Percentiles rank a stretch among this genome's conserved stretches.
Evolutionary conservation across 2,329 filamentous ascomycete genomes (phyloP).

Genomic region (Pezizomycotina sp.): DNA sequence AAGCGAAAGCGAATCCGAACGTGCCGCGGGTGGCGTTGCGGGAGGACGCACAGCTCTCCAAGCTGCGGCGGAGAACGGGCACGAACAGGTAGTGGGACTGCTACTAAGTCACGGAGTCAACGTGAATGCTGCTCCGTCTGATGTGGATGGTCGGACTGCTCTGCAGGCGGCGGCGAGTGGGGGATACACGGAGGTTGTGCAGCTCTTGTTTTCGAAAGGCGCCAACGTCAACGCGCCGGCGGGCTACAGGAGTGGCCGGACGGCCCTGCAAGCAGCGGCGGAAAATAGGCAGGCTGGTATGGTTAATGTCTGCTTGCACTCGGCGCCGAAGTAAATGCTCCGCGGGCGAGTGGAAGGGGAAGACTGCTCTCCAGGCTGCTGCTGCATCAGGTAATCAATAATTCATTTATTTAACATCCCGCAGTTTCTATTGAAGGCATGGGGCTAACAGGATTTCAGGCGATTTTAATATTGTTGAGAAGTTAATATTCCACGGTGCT

Average conservation of each 20-base stretch:
- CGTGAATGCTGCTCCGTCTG: background rate
- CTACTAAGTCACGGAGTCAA: slow-evolving; percentile 1
- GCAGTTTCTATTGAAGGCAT: too few relatives aligned
- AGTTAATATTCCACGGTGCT: background rate
- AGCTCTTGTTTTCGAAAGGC: background rate
- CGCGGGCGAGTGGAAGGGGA: too few relatives aligned
- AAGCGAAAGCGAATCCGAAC: slow-evolving; percentile 4
- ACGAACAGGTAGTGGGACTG: slow-evolving; percentile 1
- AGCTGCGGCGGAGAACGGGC: slow-evolving; percentile 2
- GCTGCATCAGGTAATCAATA: too few relatives aligned
- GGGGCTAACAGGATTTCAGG: too few relatives aligned
- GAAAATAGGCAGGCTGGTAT: slow-evolving; percentile 1
- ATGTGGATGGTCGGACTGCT: background rate
- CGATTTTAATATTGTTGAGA: slow-evolving; percentile 4
- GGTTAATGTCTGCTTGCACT: too few relatives aligned
- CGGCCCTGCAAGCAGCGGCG: slow-evolving; percentile 3
- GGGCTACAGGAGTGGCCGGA: background rate
- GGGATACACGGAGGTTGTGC: slow-evolving; percentile 3
- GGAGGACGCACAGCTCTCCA: slow-evolving; percentile 1
- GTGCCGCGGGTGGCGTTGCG: background rate
- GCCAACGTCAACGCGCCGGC: slow-evolving; percentile 1
- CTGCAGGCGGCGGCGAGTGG: slow-evolving; percentile 1
- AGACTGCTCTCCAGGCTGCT: too few relatives aligned
- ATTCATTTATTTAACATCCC: too few relatives aligned
- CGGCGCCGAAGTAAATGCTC: too few relatives aligned